A percentile compares a stretch with the other conserved stretches of the same genome.
Conservation (phyloP, 768 basidiomycete genomes). For the Psilocybe azurescens region DNA sequence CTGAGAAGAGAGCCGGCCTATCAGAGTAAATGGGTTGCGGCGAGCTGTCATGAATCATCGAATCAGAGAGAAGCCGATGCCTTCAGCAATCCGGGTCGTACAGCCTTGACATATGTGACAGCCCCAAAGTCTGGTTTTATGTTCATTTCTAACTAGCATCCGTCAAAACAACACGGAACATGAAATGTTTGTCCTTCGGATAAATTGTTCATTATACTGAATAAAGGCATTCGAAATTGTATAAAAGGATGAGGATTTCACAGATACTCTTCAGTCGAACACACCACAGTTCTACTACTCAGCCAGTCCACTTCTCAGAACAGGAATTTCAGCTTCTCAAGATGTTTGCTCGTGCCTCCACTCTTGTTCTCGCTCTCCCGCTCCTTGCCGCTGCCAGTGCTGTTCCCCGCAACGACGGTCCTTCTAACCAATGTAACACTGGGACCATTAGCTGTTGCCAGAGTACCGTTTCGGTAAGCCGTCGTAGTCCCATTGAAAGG, state of each 20-base stretch:
- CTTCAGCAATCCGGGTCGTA: not conserved
- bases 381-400: slow-evolving; percentile 27
- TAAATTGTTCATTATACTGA: not conserved
- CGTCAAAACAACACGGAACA: not conserved
- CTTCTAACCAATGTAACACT: slow-evolving; percentile 30
- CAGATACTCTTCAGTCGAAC: slow-evolving; percentile 10
- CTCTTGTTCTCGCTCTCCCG: slow-evolving; percentile 27
- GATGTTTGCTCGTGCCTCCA: slow-evolving; percentile 25
- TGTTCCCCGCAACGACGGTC: slow-evolving; percentile 19
- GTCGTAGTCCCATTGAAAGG: slow-evolving; percentile 10
- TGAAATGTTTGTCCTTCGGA: not conserved
- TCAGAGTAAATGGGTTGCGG: not conserved
- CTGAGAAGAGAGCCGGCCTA: not conserved
- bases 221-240: not conserved
- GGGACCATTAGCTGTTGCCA: slow-evolving; percentile 35
- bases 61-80: not conserved
- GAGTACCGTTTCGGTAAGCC: slow-evolving; percentile 21
- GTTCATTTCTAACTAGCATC: not conserved
- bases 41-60: not conserved
- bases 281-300: slow-evolving; percentile 10
- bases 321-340: slow-evolving; percentile 10
- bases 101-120: not conserved
- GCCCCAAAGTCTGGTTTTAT: not conserved
- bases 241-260: slow-evolving; percentile 6
- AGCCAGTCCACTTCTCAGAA: slow-evolving; percentile 8